A percentile compares a stretch with the other conserved stretches of the same genome.
phyloP scores from a whole-genome alignment of 495 filamentous ascomycete genomes.

The Eremomyces bilateralis region DNA sequence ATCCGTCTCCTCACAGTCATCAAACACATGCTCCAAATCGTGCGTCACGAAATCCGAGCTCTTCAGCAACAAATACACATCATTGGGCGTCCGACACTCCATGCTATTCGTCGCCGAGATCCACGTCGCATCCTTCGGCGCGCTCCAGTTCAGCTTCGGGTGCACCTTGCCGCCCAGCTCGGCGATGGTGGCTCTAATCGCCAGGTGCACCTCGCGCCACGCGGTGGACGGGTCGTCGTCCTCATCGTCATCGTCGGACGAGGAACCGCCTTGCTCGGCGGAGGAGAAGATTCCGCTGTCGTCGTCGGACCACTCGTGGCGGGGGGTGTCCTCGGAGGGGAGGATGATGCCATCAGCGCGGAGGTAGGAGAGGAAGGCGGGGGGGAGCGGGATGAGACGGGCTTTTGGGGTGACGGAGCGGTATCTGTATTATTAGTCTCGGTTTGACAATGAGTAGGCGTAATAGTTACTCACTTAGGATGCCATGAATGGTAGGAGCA shows the following conservation, averaged over 20 bases:
- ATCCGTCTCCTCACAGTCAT: conserved; percentile 38
- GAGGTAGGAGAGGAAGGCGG: conserved; percentile 63
- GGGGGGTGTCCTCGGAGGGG: conserved; percentile 26
- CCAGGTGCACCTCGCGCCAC: conserved; percentile 51
- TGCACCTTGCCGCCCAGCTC: conserved; percentile 62
- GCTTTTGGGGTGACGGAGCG: conserved; percentile 66
- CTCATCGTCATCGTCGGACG: conserved; percentile 14
- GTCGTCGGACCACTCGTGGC: conserved; percentile 13
- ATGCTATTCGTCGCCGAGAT: conserved; percentile 78
- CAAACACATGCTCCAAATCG: conserved; percentile 82
- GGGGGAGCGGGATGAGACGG: conserved; percentile 52
- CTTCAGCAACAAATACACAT: conserved; percentile 85
- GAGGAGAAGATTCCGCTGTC: conserved; percentile 23
- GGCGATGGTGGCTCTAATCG: conserved; percentile 52
- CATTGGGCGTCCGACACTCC: conserved; percentile 67
- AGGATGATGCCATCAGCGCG: conserved; percentile 85
- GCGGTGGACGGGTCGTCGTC: conserved; percentile 32
- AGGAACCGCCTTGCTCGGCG: conserved; percentile 18
- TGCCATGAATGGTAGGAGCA: conserved; percentile 93
- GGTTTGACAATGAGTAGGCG: background rate
- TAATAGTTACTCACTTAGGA: conserved; percentile 30
- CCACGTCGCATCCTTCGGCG: conserved; percentile 92
- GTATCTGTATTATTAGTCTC: conserved; percentile 28
- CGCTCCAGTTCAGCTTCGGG: conserved; percentile 94
- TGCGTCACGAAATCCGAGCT: conserved; percentile 83